Conservation (phyloP, 2,329 filamentous ascomycete species). For the Didymella lethalis region DNA sequence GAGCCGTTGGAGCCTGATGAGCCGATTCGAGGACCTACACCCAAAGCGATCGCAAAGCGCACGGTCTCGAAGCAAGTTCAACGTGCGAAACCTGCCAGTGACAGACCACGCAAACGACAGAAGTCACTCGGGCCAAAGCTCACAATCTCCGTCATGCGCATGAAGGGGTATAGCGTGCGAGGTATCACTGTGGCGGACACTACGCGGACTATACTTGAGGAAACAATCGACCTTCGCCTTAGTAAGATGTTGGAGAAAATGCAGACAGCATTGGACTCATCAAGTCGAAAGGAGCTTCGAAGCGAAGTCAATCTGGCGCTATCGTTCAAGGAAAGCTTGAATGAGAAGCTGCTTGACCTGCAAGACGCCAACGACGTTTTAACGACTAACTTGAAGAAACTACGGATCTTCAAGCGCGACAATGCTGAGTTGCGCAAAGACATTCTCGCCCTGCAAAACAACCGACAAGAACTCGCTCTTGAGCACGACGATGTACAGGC, state of each 20-base stretch:
- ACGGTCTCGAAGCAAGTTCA: slow-evolving; percentile 25
- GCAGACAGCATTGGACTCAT: slow-evolving; percentile 51
- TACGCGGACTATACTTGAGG: slow-evolving; percentile 59
- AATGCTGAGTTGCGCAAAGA: slow-evolving; percentile 56
- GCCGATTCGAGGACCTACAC: slow-evolving; percentile 18
- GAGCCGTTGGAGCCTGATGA: slow-evolving; percentile 32
- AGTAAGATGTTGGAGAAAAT: slow-evolving; percentile 51
- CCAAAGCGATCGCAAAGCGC: slow-evolving; percentile 22
- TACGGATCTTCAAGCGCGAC: slow-evolving; percentile 56
- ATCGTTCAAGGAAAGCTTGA: slow-evolving; percentile 58
- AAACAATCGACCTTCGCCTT: slow-evolving; percentile 58
- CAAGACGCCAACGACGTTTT: slow-evolving; percentile 62
- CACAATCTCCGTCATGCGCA: slow-evolving; percentile 48
- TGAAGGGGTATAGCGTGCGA: slow-evolving; percentile 47
- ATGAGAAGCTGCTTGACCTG: slow-evolving; percentile 59
- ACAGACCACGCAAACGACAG: slow-evolving; percentile 42
- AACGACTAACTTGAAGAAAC: slow-evolving; percentile 55
- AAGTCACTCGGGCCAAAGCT: slow-evolving; percentile 41
- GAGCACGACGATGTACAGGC: slow-evolving; percentile 59
- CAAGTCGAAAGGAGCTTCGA: slow-evolving; percentile 51
- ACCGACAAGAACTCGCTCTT: slow-evolving; percentile 59
- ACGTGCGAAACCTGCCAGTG: slow-evolving; percentile 22
- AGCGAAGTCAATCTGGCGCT: slow-evolving; percentile 58
- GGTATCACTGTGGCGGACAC: slow-evolving; percentile 62
- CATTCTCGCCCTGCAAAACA: slow-evolving; percentile 57